Percentiles rank a stretch among this genome's conserved stretches.
Conservation (phyloP, 169 alveolate genomes). For the Cryptosporidium tyzzeri region DNA sequence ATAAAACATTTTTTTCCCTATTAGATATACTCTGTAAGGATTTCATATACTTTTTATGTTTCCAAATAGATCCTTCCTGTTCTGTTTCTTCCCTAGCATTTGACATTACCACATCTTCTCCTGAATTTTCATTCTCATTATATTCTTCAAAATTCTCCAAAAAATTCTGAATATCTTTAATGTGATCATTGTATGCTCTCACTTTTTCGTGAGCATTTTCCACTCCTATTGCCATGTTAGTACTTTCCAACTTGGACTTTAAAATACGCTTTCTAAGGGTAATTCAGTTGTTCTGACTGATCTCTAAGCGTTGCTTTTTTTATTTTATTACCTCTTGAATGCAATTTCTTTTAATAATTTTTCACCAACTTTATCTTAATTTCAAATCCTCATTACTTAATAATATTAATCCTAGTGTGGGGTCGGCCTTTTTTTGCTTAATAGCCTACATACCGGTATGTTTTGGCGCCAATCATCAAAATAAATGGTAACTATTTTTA, state of each 20-base stretch:
- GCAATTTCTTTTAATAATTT: not conserved
- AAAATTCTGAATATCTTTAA: slow-evolving; percentile 24
- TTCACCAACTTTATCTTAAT: not conserved
- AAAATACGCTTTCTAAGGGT: not conserved
- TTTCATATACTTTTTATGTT: slow-evolving; percentile 57
- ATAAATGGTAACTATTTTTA: not conserved
- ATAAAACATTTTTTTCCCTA: not conserved
- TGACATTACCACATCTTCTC: slow-evolving; percentile 1
- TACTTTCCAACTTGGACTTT: not conserved
- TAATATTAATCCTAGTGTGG: slow-evolving; percentile 9
- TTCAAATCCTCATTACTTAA: slow-evolving; percentile 28
- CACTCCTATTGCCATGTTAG: slow-evolving; percentile 35
- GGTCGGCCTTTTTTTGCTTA: slow-evolving; percentile 13
- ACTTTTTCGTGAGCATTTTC: slow-evolving; percentile 75
- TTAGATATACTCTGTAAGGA: slow-evolving; percentile 65
- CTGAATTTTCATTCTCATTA: not conserved
- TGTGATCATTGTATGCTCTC: slow-evolving; percentile 58
- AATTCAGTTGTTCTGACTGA: not conserved
- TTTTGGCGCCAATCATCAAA: slow-evolving; percentile 28
- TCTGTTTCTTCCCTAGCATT: not conserved
- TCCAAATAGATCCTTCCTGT: slow-evolving; percentile 21
- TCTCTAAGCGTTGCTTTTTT: not conserved
- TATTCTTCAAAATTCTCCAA: slow-evolving; percentile 59
- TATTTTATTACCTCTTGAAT: not conserved
- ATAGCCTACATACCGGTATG: slow-evolving; percentile 14